Base-by-base conservation (phyloP, 495 filamentous ascomycete species). In the Cenococcum geophilum region DNA sequence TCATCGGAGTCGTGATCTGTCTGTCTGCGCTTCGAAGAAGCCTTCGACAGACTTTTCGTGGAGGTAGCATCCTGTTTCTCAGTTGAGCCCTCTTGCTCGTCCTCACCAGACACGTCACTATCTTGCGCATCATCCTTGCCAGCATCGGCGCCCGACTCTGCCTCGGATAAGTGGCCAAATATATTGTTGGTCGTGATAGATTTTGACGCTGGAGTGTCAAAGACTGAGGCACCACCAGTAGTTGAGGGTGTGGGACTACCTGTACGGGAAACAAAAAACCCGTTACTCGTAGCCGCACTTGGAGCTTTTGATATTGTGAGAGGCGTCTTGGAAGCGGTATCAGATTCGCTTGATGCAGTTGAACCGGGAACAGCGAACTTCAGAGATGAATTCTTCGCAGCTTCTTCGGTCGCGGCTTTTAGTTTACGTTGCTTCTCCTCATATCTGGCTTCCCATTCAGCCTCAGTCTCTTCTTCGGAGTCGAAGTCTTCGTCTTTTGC, bases 81-180 rank as follows among this genome's bases (percentile, higher is more conserved):
- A n/a, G 22, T 32, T 16, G 18, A 27, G 14, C 23, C 49, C 6
- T 25, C 49, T 25, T 5, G 21, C 18, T 49, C 45, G 18, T 25
- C 49, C 25, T 25, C 48, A 22, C 21, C 49, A 16, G 40, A 45
- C 40, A 4, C 4, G 1, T 45, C 40, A 14, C 40, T 45, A 14
- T 45, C 18, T 52, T 52, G 18, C 21, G 21, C 20, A 52, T 32
- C 49, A 1, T 52, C 49, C 10, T 32, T 32, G 14, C 21, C 20
- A 18, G 45, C 45, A 32, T 52, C 49, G 25, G 49, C 49, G 5
- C 49, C 22, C 25, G 49, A 52, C 8, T 52, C 49, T 6, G 21
- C 23, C 25, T 32, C 49, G 49, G 49, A 52, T 11, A 52, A 32
- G 25, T 52, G 49, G 49, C 49, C 49, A 32, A 52, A 52, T 23